Percentiles rank a stretch among this genome's conserved stretches.
These are phyloP conservation scores for Trichocladium antarcticum DNA, from an alignment of 495 filamentous ascomycete genomes.

Conservation along the genomic window DNA sequence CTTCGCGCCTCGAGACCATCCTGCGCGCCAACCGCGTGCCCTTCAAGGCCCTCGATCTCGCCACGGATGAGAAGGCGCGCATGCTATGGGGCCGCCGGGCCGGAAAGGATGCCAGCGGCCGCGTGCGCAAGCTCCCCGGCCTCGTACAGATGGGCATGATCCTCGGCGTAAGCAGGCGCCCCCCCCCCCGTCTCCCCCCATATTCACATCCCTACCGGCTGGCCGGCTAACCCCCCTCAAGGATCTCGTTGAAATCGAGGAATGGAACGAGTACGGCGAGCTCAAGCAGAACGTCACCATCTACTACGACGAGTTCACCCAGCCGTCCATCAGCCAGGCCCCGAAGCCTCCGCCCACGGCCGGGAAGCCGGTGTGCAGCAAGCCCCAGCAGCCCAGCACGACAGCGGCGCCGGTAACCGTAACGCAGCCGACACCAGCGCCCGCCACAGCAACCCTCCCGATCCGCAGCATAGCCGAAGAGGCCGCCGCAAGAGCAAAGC, in stretches of 20 bases:
- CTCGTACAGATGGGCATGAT: constrained; percentile 81
- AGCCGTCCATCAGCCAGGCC: constrained; percentile 33
- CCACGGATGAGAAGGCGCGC: constrained; percentile 81
- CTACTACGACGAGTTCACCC: constrained; percentile 44
- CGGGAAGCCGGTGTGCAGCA: constrained; percentile 4
- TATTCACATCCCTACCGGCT: background rate
- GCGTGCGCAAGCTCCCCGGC: constrained; percentile 72
- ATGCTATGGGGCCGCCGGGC: constrained; percentile 82
- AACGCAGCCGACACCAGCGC: constrained; percentile 1
- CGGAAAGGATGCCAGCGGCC: constrained; percentile 45
- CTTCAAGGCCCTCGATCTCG: constrained; percentile 85
- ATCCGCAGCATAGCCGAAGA: constrained; percentile 57
- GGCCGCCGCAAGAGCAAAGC: constrained; percentile 54
- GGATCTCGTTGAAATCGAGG: constrained; percentile 90
- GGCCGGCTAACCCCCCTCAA: constrained; percentile 23
- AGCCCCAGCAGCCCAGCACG: background rate
- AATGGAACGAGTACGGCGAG: constrained; percentile 98
- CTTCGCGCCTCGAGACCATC: constrained; percentile 88
- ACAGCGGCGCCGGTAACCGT: too few species aligned
- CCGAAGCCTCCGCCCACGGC: constrained; percentile 25
- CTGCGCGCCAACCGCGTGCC: constrained; percentile 88
- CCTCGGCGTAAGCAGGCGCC: constrained; percentile 57
- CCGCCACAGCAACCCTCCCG: constrained; percentile 32
- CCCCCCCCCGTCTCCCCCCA: background rate
- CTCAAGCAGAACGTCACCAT: constrained; percentile 68